Base-by-base conservation (phyloP, 352 stramenopile species). In the Globisporangium solare region DNA sequence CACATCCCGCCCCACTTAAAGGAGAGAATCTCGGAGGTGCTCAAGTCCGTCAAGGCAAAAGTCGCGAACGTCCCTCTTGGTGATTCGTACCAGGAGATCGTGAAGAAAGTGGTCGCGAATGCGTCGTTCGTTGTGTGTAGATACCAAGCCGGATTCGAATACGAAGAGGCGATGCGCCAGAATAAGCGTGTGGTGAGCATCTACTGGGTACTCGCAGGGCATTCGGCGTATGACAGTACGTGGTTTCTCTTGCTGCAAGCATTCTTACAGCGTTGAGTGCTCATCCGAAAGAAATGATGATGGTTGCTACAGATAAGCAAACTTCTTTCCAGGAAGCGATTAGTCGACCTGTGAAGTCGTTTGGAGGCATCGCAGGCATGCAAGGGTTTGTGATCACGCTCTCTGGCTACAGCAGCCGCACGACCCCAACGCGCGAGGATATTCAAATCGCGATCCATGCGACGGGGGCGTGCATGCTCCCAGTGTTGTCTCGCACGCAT, bases 391-490 rank as follows among this genome's bases (percentile, higher is more conserved):
- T 95, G 13, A 74, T 95, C 54, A 95, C 86, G 12, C 69, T 95
- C 13, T 95, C 86, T 1, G 86, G 83, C 0, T 95, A 89, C 59
- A 93, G 70, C 32, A 91, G 73, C 37, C 76, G 78, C 20, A 91
- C 86, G 54, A 73, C 54, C 7, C 86, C 86, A 43, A 90, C 74
- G 48, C 78, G 86, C 21, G 84, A 95, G 60, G 81, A 93, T 46
- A 70, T 95, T 12, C 86, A 94, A 52, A 86, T 91, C 42, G 80
- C 85, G 37, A 90, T 95, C 51, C 82, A 88, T 39, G 74, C 80
- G 14, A 89, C 83, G 3, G 86, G 86, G n/a, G 82, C 86, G 13
- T 95, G 86, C 51, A 85, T 92, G 57, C 71, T 95, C 1, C 82
- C 86, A 1, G 84, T 95, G 27, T 60, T 95, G 11, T 94, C 83